Conservation (phyloP, 108 stramenopile species). For the Cylindrotheca closterium region DNA sequence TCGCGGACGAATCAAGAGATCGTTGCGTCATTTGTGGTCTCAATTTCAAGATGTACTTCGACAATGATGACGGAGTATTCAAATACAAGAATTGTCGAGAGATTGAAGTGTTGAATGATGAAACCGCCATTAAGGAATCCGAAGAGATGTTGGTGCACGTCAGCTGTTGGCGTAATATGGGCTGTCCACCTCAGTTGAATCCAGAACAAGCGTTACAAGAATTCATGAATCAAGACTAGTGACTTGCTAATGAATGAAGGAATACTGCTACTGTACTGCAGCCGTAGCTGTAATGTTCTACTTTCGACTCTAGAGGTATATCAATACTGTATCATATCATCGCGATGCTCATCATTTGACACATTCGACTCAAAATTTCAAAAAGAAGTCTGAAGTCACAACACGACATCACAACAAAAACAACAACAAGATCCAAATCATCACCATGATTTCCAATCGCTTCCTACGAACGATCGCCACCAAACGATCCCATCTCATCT, state of each 20-base stretch:
- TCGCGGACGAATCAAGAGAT: conserved; percentile 79
- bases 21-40: conserved; percentile 82
- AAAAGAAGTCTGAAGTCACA: no score
- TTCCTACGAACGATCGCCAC: neutral
- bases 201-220: conserved; percentile 67
- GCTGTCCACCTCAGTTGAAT: conserved; percentile 63
- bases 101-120: conserved; percentile 67
- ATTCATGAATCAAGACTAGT: neutral
- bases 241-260: no score
- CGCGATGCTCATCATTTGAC: no score
- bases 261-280: neutral
- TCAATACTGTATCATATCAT: no score
- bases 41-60: conserved; percentile 86
- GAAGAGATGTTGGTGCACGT: conserved; percentile 71
- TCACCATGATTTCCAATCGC: no score
- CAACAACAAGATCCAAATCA: no score
- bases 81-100: conserved; percentile 85
- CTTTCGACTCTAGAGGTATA: no score
- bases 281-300: neutral
- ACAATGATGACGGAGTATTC: conserved; percentile 88
- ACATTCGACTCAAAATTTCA: no score
- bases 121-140: conserved; percentile 58
- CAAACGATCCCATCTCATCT: conserved; percentile 1
- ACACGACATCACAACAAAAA: no score
- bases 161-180: conserved; percentile 77